Percentiles rank a stretch among this genome's conserved stretches.
Conservation (phyloP, 1,284 basidiomycete genomes). For the Xerocomus minutiporus region DNA sequence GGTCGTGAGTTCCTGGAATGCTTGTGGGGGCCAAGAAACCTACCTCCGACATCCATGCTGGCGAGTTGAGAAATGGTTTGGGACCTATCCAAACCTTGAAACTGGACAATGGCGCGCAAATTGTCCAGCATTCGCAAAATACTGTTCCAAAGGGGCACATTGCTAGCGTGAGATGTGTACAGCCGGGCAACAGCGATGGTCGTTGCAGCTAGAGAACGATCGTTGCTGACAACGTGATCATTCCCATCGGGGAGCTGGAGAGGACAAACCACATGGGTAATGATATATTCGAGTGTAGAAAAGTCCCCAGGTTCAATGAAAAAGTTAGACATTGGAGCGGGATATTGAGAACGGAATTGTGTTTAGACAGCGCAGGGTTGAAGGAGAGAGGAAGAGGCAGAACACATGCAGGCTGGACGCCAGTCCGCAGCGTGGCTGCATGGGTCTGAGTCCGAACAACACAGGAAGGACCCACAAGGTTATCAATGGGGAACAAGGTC, state of each 20-base stretch:
- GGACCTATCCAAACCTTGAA: neutral
- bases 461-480: neutral
- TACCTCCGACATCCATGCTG: slow-evolving; percentile 13
- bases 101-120: neutral
- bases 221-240: slow-evolving; percentile 11
- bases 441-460: slow-evolving; percentile 1
- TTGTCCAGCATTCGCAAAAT: neutral
- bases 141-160: neutral
- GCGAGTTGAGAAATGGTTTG: neutral
- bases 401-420: no score
- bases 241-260: slow-evolving; percentile 19
- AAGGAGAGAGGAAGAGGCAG: no score
- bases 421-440: neutral
- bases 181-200: no score
- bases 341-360: neutral
- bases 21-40: neutral
- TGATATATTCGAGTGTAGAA: slow-evolving; percentile 6
- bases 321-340: slow-evolving; percentile 3
- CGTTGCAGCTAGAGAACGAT: slow-evolving; percentile 9
- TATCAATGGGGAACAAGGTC: neutral
- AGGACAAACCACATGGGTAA: slow-evolving; percentile 8
- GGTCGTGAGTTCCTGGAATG: neutral
- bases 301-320: slow-evolving; percentile 2
- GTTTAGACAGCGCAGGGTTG: neutral
- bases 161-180: no score